phyloP scores from a whole-genome alignment of 495 filamentous ascomycete species.

The Hypoxylon lenormandii region DNA sequence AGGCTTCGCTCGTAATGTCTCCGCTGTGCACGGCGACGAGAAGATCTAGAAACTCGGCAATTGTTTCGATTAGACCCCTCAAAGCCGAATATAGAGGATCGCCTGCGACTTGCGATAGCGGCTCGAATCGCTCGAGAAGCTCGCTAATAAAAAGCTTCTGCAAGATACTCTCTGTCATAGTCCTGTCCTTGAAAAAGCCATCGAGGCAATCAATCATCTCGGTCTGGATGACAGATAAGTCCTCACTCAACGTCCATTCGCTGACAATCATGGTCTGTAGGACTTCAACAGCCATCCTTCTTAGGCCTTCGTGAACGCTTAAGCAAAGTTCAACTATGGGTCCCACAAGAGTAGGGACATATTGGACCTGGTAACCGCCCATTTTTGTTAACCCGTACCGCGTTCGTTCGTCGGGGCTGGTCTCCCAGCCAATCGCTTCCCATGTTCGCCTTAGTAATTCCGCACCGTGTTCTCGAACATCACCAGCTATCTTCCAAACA shows the following conservation, averaged over 20 bases:
- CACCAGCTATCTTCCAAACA: conserved; percentile 98
- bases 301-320: conserved; percentile 91
- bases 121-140: conserved; percentile 81
- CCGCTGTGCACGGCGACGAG: conserved; percentile 90
- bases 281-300: conserved; percentile 89
- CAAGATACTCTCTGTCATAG: conserved; percentile 84
- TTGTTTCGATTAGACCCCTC: conserved; percentile 79
- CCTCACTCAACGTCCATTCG: conserved; percentile 96
- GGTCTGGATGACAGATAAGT: conserved; percentile 89
- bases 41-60: conserved; percentile 91
- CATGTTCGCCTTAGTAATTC: conserved; percentile 84
- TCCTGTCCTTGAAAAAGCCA: conserved; percentile 87
- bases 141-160: conserved; percentile 94
- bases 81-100: conserved; percentile 82
- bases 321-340: conserved; percentile 94
- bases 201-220: conserved; percentile 97
- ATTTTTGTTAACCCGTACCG: conserved; percentile 84
- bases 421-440: conserved; percentile 98
- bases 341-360: conserved; percentile 88
- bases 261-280: conserved; percentile 97
- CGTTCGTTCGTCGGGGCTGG: conserved; percentile 74
- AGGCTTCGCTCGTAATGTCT: conserved; percentile 78
- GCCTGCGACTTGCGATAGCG: conserved; percentile 71
- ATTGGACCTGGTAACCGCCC: conserved; percentile 98
- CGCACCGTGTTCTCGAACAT: conserved; percentile 92